phyloP scores from a whole-genome alignment of 2,329 filamentous ascomycete genomes.

The Didymella arachidicola region DNA sequence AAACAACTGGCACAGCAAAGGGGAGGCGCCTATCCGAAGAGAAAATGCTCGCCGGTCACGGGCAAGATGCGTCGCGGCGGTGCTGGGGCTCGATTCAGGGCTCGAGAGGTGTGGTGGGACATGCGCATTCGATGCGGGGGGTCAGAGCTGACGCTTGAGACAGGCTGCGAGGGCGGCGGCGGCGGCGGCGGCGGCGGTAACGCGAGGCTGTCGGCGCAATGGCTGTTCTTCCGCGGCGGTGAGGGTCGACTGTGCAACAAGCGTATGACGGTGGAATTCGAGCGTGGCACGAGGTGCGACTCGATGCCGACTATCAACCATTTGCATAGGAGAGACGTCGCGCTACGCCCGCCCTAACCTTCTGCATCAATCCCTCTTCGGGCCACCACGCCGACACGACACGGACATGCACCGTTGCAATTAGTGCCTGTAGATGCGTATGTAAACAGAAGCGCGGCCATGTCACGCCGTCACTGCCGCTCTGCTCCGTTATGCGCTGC shows the following conservation, averaged over 20 bases:
- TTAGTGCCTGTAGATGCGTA: not conserved
- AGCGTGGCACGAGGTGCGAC: conserved; percentile 14
- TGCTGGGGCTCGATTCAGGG: conserved; percentile 17
- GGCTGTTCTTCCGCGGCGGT: not conserved
- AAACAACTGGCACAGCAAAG: conserved; percentile 8
- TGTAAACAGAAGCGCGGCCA: not conserved
- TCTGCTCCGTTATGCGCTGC: not conserved
- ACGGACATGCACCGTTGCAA: not conserved
- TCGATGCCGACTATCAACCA: conserved; percentile 5
- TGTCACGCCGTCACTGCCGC: not conserved
- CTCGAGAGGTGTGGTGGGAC: conserved; percentile 13
- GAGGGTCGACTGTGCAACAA: conserved; percentile 5
- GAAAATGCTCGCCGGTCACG: conserved; percentile 15
- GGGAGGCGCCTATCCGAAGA: conserved; percentile 11
- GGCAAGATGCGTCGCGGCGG: conserved; percentile 16
- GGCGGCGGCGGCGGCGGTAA: conserved; percentile 13
- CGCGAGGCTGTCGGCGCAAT: conserved; percentile 12
- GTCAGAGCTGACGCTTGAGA: conserved; percentile 6
- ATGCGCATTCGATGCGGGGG: conserved; percentile 21
- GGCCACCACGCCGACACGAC: conserved; percentile 10
- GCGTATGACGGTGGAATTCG: not conserved
- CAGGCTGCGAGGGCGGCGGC: conserved; percentile 14
- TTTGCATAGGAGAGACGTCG: conserved; percentile 16
- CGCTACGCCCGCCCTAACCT: conserved; percentile 13
- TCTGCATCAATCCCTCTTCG: conserved; percentile 9